These are phyloP conservation scores for Jaapia argillacea DNA, from an alignment of 768 basidiomycete species.

Conservation along the genomic window DNA sequence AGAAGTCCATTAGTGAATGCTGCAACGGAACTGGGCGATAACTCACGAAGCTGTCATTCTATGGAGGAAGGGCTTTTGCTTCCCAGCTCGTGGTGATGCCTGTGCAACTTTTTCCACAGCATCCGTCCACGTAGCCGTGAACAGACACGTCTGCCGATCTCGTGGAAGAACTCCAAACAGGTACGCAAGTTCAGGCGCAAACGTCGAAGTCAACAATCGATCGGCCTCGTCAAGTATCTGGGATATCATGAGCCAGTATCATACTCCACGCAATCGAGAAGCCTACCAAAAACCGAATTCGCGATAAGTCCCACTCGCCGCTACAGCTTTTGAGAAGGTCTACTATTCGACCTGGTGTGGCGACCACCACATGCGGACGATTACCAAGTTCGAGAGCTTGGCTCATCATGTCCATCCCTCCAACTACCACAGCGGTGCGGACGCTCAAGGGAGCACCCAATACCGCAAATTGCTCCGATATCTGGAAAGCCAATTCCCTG, in stretches of 20 bases:
- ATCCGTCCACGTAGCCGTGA: conserved; percentile 89
- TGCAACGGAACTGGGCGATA: neutral
- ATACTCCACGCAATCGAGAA: neutral
- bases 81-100: conserved; percentile 69
- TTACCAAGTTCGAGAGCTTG: conserved; percentile 82
- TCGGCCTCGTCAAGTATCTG: conserved; percentile 97
- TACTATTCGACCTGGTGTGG: conserved; percentile 91
- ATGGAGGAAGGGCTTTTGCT: conserved; percentile 81
- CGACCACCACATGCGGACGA: conserved; percentile 88
- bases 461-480: conserved; percentile 91
- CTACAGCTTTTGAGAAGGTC: conserved; percentile 77
- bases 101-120: conserved; percentile 73
- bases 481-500: conserved; percentile 96
- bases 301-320: conserved; percentile 73
- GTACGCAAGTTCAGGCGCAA: conserved; percentile 74
- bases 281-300: conserved; percentile 77
- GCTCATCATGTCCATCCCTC: conserved; percentile 97
- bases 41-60: conserved; percentile 65
- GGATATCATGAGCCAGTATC: neutral
- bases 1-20: conserved; percentile 5
- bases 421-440: conserved; percentile 83
- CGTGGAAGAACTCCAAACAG: conserved; percentile 71
- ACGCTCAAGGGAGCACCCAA: conserved; percentile 76
- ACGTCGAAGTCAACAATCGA: conserved; percentile 80
- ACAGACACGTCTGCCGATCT: conserved; percentile 91